A percentile compares a stretch with the other conserved stretches of the same genome.
Conservation (phyloP, 2,329 filamentous ascomycete species). For the Ascochyta koolunga region DNA sequence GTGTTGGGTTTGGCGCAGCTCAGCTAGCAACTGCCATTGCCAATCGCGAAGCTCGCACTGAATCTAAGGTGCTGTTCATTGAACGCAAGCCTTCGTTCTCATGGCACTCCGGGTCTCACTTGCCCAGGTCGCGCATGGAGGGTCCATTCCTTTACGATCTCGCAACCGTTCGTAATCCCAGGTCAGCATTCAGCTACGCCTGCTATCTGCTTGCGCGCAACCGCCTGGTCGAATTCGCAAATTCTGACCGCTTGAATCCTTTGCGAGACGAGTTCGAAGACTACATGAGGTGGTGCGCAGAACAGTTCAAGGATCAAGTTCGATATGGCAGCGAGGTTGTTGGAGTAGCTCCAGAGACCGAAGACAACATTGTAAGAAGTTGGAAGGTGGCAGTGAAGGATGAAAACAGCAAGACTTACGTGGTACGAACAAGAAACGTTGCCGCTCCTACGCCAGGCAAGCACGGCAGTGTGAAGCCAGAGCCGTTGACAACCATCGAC, state of each 20-base stretch:
- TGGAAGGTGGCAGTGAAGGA: conserved; percentile 42
- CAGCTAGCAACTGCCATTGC: conserved; percentile 46
- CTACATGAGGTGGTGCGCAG: conserved; percentile 46
- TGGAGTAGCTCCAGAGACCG: conserved; percentile 33
- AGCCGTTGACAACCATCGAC: conserved; percentile 32
- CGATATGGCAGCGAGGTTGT: conserved; percentile 41
- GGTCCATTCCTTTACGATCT: conserved; percentile 45
- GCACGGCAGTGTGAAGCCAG: conserved; percentile 20
- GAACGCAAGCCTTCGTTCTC: conserved; percentile 43
- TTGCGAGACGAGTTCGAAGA: conserved; percentile 48
- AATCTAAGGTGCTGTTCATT: conserved; percentile 38
- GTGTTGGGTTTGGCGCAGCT: conserved; percentile 45
- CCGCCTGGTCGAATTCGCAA: conserved; percentile 44
- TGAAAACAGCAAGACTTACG: conserved; percentile 28
- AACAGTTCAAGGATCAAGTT: conserved; percentile 41
- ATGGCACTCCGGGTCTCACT: conserved; percentile 37
- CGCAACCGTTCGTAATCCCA: conserved; percentile 44
- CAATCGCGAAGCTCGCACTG: conserved; percentile 37
- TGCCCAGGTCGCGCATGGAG: conserved; percentile 44
- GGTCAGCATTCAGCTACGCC: conserved; percentile 43
- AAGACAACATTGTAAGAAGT: conserved; percentile 23
- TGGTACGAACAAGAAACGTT: conserved; percentile 36
- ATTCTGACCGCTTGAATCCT: conserved; percentile 46
- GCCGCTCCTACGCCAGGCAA: conserved; percentile 34
- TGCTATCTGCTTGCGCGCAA: conserved; percentile 42